A percentile compares a stretch with the other conserved stretches of the same genome.
phyloP scores from a whole-genome alignment of 1,139 yeast genomes.

The Hemisphaericaspora subhashii region DNA sequence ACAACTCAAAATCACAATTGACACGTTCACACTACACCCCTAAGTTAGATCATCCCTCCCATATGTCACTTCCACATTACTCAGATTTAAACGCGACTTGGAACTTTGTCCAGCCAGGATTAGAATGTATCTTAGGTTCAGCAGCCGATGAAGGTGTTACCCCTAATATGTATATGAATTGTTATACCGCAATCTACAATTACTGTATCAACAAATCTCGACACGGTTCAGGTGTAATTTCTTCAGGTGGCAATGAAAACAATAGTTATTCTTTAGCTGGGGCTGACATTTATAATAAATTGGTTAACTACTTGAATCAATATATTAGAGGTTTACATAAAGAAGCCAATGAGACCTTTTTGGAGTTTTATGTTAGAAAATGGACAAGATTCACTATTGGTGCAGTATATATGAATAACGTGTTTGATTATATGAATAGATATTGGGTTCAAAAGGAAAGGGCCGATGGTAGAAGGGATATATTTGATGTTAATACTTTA shows the following conservation, averaged over 20 bases:
- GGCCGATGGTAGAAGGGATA: slow-evolving; percentile 89
- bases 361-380: slow-evolving; percentile 80
- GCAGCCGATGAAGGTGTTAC: slow-evolving; percentile 65
- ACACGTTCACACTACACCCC: not conserved
- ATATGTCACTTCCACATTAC: slow-evolving; percentile 23
- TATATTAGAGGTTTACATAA: slow-evolving; percentile 57
- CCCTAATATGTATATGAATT: slow-evolving; percentile 70
- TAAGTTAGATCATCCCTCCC: not conserved
- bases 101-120: slow-evolving; percentile 74
- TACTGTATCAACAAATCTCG: slow-evolving; percentile 86
- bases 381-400: slow-evolving; percentile 93
- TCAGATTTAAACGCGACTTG: slow-evolving; percentile 71
- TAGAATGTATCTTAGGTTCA: slow-evolving; percentile 68
- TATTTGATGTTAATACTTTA: slow-evolving; percentile 87
- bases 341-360: slow-evolving; percentile 62
- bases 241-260: slow-evolving; percentile 18
- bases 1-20: too few relatives aligned
- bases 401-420: slow-evolving; percentile 88
- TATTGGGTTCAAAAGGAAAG: slow-evolving; percentile 98
- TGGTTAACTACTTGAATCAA: slow-evolving; percentile 62
- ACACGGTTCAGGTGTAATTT: slow-evolving; percentile 17
- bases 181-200: slow-evolving; percentile 86
- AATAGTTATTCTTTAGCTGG: slow-evolving; percentile 66
- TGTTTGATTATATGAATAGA: slow-evolving; percentile 92
- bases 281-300: slow-evolving; percentile 78